Conservation (phyloP, 1,139 yeast genomes). For the Saccharomyces hybrid region DNA sequence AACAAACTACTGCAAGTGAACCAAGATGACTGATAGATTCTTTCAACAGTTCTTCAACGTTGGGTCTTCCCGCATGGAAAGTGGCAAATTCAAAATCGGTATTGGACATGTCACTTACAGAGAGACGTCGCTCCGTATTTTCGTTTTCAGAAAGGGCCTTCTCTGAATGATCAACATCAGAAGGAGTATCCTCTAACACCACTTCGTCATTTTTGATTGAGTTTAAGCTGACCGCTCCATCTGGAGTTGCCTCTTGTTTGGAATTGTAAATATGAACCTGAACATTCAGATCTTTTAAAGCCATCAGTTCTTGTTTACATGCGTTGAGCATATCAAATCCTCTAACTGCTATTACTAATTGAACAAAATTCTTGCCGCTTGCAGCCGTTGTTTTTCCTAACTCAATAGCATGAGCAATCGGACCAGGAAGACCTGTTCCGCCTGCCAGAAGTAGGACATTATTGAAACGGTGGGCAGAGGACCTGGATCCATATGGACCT, state of each 20-base stretch:
- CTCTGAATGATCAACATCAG: neutral
- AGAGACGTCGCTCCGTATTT: neutral
- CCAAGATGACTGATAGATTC: constrained; percentile 3
- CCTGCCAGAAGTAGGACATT: constrained; percentile 53
- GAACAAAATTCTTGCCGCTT: neutral
- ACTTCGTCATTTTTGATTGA: neutral
- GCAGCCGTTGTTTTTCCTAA: neutral
- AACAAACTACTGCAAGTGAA: constrained; percentile 40
- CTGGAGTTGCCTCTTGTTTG: neutral
- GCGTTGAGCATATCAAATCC: constrained; percentile 4
- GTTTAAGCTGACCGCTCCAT: neutral
- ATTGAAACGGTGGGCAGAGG: constrained; percentile 35
- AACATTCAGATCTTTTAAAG: neutral
- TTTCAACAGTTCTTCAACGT: constrained; percentile 35
- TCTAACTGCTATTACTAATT: constrained; percentile 3
- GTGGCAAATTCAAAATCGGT: neutral
- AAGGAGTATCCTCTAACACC: neutral
- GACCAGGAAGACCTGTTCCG: constrained; percentile 72
- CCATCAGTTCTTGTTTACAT: neutral
- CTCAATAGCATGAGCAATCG: constrained; percentile 30
- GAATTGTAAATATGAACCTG: neutral
- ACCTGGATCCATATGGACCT: constrained; percentile 52
- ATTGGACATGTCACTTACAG: neutral
- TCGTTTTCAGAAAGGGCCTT: neutral
- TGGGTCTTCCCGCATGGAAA: constrained; percentile 42